These are phyloP conservation scores for Mycena galericulata DNA, from an alignment of 768 basidiomycete genomes.

Conservation along the genomic window DNA sequence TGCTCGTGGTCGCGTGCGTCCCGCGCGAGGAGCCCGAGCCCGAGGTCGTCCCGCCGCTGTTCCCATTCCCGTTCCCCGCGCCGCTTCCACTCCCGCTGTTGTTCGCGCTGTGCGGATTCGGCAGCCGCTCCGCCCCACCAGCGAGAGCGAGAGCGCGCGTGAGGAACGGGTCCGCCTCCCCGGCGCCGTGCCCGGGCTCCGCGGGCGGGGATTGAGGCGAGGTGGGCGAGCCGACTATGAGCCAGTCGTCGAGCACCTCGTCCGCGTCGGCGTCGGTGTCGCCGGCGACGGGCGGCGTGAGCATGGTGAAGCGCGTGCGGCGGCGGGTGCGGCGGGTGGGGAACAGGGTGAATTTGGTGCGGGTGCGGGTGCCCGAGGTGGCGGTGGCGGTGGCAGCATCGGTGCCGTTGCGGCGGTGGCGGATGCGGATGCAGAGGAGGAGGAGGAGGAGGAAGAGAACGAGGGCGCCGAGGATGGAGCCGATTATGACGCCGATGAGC, in stretches of 20 bases:
- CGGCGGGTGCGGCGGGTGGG: constrained; percentile 9
- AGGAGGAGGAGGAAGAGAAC: constrained; percentile 66
- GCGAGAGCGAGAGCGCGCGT: no score
- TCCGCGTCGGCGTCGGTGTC: background rate
- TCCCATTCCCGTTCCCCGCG: background rate
- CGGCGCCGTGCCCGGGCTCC: constrained; percentile 13
- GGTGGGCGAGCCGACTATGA: constrained; percentile 14
- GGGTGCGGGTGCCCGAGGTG: background rate
- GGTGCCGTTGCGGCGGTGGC: constrained; percentile 38
- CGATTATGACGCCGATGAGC: constrained; percentile 69
- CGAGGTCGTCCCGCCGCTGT: constrained; percentile 9
- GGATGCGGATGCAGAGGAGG: constrained; percentile 56
- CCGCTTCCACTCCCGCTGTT: background rate
- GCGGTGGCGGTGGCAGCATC: constrained; percentile 33
- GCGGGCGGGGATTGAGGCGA: constrained; percentile 1
- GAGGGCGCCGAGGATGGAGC: constrained; percentile 69
- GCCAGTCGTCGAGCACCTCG: constrained; percentile 18
- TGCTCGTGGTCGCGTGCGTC: constrained; percentile 4
- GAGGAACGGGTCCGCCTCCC: constrained; percentile 33
- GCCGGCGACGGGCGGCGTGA: constrained; percentile 22
- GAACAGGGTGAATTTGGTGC: constrained; percentile 20
- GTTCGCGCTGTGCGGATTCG: constrained; percentile 20
- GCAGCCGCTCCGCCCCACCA: no score
- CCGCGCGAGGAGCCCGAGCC: background rate
- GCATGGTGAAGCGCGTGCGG: constrained; percentile 34